Base-by-base conservation (phyloP, 805 yeast species). In the Kuraishia borneana region DNA sequence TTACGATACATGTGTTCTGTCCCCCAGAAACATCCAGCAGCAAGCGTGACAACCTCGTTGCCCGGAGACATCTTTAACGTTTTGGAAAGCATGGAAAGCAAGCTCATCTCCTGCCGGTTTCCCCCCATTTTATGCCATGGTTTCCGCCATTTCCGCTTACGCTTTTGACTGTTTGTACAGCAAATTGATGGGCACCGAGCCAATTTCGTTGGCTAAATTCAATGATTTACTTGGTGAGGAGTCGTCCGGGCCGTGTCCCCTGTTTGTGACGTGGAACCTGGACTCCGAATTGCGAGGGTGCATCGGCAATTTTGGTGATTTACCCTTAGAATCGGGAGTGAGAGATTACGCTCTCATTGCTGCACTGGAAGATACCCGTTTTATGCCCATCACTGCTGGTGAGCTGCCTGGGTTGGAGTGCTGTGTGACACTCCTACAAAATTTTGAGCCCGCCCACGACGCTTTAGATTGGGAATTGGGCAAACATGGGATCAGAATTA, bases 221-320 rank as follows among this genome's bases (percentile, higher is more conserved):
- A 40, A 38, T 5, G 33, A 35, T 7, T 18, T 33, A 7, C n/a
- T 14, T 19, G 27, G 36, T 12, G 26, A n/a, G 9, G 28, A 13
- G 14, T 33, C 21, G 10, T 5, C 17, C 21, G 36, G 30, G 18
- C 21, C 30, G 13, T 57, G 60, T 5, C 92, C 97, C 0, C 56
- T 89, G 19, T 92, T 92, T 58, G 81, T 89, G 21, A 92, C 97
- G 0, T 92, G 96, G 95, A 77, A 75, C 44, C 65, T 68, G 37
- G 44, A 46, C 14, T 37, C 42, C 3, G 50, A 55, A 18, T 60
- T 89, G 32, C 63, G 97, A 29, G 98, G 98, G 0, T 89, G 98
- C 50, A 92, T 89, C 36, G 98, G 98, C 1, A 88, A 95, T 0
- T 92, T 92, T 51, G 60, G 65, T 14, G 57, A 69, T 12, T 52